These are phyloP conservation scores for Rhizophagus sp. DNA, from an alignment of 192 early-diverging fungal species.

Conservation along the genomic window DNA sequence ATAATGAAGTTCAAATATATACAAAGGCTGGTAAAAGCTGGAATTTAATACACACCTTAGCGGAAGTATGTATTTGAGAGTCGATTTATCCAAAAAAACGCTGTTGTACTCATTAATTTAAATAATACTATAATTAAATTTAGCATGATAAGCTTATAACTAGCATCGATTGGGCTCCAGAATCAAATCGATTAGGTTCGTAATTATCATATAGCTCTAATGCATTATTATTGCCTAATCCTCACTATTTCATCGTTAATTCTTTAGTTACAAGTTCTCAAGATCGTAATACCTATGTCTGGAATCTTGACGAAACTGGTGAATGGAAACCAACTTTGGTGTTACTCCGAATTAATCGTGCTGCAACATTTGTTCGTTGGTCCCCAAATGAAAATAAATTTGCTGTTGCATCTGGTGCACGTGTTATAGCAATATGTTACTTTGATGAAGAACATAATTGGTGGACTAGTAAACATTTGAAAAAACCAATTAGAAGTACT, in stretches of 20 bases:
- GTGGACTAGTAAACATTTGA: conserved; percentile 95
- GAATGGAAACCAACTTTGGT: conserved; percentile 92
- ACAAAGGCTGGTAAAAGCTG: conserved; percentile 59
- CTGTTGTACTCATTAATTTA: not conserved
- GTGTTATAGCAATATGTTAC: conserved; percentile 91
- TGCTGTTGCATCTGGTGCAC: conserved; percentile 92
- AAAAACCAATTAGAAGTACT: conserved; percentile 90
- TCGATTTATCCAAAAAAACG: not conserved
- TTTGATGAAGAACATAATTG: conserved; percentile 96
- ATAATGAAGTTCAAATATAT: conserved; percentile 91
- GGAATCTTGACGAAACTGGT: conserved; percentile 67
- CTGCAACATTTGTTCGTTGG: conserved; percentile 93
- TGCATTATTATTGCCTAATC: not conserved
- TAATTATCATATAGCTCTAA: not conserved
- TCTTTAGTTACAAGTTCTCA: conserved; percentile 88
- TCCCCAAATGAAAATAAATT: conserved; percentile 97
- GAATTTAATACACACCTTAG: conserved; percentile 67
- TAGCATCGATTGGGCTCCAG: conserved; percentile 92
- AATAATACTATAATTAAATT: not conserved
- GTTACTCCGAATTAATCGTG: conserved; percentile 92
- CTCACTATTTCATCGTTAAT: not conserved
- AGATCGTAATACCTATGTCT: conserved; percentile 98
- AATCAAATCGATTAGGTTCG: conserved; percentile 78
- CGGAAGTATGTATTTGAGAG: conserved; percentile 53
- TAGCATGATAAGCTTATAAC: conserved; percentile 96